Base-by-base conservation (phyloP, 768 basidiomycete genomes). In the Lactarius akahatsu region DNA sequence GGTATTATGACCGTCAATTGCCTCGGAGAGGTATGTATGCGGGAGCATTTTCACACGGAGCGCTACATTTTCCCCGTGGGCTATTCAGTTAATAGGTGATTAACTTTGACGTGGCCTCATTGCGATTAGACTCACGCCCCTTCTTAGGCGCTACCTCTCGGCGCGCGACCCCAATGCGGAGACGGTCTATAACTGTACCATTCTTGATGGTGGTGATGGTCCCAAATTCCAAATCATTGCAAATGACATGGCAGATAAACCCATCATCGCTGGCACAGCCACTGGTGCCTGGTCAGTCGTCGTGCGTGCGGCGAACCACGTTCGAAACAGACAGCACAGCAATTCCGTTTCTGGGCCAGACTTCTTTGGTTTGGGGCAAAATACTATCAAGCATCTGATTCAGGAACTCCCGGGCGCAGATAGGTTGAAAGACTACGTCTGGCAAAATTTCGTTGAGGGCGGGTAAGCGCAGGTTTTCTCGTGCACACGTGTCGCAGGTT, bases 271-370 rank as follows among this genome's bases (percentile, higher is more conserved):
- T 1, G 90, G 90, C n/a, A 93, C 92, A 1, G 91, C 92, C 38
- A 94, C 92, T 0, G 92, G 92, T 38, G 91, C 91, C 57, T 94
- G 92, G 92, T 87, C 89, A 4, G 86, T 81, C 70, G 90, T 94
- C 69, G 91, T 94, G 59, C 88, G 87, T 72, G 86, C 90, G 59
- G 92, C 92, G 1, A 94, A 93, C 72, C 82, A 84, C 52, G 86
- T 94, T 67, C 86, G 92, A 58, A 87, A 90, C 73, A 82, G 91
- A 16, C 88, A 91, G 69, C 92, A 93, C 72, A 90, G 88, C 54
- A 93, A 93, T 75, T 91, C 89, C 6, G 90, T 94, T 16, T 94
- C 92, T 2, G 92, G 92, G 0, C 92, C 92, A 16, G 92, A 94
- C 77, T 93, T 93, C 75, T 94, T 92, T 73, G 92, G 92, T 10